Evolutionary conservation across 495 filamentous ascomycete species (phyloP), one percentile per base, ranked within the genome.

Genomic region (Parachaetomium inaequale): DNA sequence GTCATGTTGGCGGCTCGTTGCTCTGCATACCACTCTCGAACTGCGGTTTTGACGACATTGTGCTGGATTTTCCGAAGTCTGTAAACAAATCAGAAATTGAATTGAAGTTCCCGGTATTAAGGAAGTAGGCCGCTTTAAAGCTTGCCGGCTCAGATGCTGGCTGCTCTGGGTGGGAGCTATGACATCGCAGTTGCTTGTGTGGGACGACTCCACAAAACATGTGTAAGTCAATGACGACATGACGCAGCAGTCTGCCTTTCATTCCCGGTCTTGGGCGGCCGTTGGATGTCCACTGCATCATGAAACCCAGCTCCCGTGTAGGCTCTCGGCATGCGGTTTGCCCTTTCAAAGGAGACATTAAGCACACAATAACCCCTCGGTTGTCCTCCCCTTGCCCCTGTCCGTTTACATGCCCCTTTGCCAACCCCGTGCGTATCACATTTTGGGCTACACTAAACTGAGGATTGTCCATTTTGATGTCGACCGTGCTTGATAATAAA

Each of bases 21-120:
- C 76, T 59, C n/a, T n/a, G n/a, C n/a, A n/a, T 70, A 85, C 83
- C 83, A 25, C 71, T 68, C 50, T 82, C 74, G 67, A 86, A 87
- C 66, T 85, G 82, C 42, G 79, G 76, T 57, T 79, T 71, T 53
- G 61, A 51, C 8, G 67, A 54, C 69, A 71, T 71, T 2, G 51
- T 70, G 29, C 12, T 40, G 10, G 36, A 0, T 17, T 40, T 32
- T 15, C 17, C 17, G 36, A 17, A 10, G 14, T 40, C 12, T 40
- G 2, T 12, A 17, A 17, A 17, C 3, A 8, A 40, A 40, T 40
- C 6, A 15, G 36, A 2, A 15, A 40, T 40, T 17, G 8, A 17
- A 15, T 40, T 5, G 17, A 15, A 3, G 7, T 26, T 28, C 25
- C 14, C 10, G 7, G 23, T 7, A 23, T 23, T 38, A 1, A 36